phyloP scores from a whole-genome alignment of 345 rosid species.

The Populus alba region DNA sequence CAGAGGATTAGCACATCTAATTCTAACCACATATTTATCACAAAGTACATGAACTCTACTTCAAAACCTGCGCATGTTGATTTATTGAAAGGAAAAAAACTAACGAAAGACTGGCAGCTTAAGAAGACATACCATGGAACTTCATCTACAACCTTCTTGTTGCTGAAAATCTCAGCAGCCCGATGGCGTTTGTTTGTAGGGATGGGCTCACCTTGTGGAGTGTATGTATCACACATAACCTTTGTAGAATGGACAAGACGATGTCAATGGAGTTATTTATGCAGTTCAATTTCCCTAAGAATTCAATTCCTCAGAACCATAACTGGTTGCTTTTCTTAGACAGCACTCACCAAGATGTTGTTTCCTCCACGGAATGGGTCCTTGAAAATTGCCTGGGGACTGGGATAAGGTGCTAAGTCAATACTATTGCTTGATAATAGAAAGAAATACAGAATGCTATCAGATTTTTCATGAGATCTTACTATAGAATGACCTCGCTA shows the following conservation, averaged over 20 bases:
- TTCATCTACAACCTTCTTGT: constrained; percentile 62
- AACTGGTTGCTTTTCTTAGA: not conserved
- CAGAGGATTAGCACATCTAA: not conserved
- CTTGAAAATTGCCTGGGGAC: constrained; percentile 94
- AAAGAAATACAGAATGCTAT: not conserved
- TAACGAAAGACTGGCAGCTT: not conserved
- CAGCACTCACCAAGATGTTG: constrained; percentile 77
- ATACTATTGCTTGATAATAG: constrained; percentile 6
- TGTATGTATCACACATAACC: constrained; percentile 90
- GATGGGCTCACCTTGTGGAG: constrained; percentile 96
- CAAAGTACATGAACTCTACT: not conserved
- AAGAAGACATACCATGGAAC: constrained; percentile 65
- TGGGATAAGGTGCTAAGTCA: constrained; percentile 32
- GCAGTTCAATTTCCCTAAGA: not conserved
- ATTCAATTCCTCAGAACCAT: not conserved
- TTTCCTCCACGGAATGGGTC: constrained; percentile 98
- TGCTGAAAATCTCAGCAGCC: constrained; percentile 78
- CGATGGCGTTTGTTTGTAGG: constrained; percentile 92
- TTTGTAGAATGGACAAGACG: constrained; percentile 23
- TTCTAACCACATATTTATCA: not conserved
- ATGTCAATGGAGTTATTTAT: not conserved
- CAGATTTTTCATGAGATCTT: constrained; percentile 33
- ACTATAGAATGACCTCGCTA: constrained; percentile 97
- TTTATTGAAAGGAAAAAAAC: not conserved
- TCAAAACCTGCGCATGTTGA: not conserved